Evolutionary conservation across 805 yeast genomes (phyloP).

Genomic region (Kazachstania africana): DNA sequence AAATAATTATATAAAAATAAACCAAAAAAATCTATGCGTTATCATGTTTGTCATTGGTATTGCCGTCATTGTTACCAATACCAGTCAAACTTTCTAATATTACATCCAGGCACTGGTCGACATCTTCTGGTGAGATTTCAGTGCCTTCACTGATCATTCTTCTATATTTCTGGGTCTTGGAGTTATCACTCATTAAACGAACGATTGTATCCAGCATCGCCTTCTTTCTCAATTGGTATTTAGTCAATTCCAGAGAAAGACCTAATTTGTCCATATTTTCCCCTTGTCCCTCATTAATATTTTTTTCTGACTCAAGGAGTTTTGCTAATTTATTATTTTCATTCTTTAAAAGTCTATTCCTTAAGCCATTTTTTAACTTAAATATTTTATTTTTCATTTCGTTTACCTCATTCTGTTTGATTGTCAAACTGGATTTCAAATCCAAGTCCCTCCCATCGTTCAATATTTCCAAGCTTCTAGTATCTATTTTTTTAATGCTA

Average conservation of each 20-base stretch:
- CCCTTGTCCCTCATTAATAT: conserved; percentile 7
- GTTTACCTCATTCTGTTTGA: conserved; percentile 31
- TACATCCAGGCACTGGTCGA: conserved; percentile 55
- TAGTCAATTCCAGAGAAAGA: conserved; percentile 26
- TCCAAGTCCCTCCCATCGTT: conserved; percentile 40
- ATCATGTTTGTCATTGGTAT: not conserved
- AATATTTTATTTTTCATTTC: conserved; percentile 6
- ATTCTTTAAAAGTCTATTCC: conserved; percentile 21
- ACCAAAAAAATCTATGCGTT: not conserved
- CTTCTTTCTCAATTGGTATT: conserved; percentile 33
- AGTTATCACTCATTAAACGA: conserved; percentile 27
- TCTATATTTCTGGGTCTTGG: conserved; percentile 54
- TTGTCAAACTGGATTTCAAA: not conserved
- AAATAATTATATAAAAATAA: no score
- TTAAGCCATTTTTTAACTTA: conserved; percentile 9
- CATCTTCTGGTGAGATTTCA: conserved; percentile 53
- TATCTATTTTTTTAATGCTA: conserved; percentile 13
- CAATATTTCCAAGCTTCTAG: conserved; percentile 27
- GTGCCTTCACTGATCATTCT: conserved; percentile 59
- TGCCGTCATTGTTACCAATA: conserved; percentile 1
- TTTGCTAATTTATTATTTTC: conserved; percentile 1
- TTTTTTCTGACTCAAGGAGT: conserved; percentile 1
- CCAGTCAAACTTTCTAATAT: conserved; percentile 29
- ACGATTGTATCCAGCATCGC: conserved; percentile 28
- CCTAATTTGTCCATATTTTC: conserved; percentile 12